phyloP scores from a whole-genome alignment of 495 filamentous ascomycete genomes.

The Hamigera avellanea region DNA sequence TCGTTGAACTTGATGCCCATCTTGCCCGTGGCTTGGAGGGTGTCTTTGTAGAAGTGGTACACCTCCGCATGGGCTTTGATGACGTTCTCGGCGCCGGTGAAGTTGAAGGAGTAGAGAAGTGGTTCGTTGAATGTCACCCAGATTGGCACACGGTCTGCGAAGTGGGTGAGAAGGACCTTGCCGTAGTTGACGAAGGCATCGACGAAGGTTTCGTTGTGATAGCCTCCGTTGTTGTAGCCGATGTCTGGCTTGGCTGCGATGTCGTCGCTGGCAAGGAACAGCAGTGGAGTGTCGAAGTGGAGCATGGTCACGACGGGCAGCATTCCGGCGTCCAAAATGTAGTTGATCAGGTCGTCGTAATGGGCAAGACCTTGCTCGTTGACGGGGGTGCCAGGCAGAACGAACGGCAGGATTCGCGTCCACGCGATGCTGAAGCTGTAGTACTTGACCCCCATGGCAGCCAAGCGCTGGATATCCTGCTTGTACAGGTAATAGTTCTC shows the following conservation, averaged over 20 bases:
- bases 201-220: conserved; percentile 16
- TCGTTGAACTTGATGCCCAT: conserved; percentile 30
- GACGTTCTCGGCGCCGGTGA: too few species aligned
- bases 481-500: conserved; percentile 41
- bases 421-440: conserved; percentile 36
- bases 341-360: conserved; percentile 35
- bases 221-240: too few species aligned
- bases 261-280: too few species aligned
- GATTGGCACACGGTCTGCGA: conserved; percentile 28
- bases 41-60: too few species aligned
- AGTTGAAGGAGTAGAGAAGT: conserved; percentile 16
- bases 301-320: background rate
- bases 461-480: conserved; percentile 36
- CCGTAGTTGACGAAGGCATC: conserved; percentile 28
- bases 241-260: too few species aligned
- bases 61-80: too few species aligned
- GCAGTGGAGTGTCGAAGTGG: too few species aligned
- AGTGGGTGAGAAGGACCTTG: conserved; percentile 28
- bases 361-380: conserved; percentile 33
- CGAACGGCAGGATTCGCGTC: conserved; percentile 34
- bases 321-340: conserved; percentile 27
- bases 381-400: conserved; percentile 26
- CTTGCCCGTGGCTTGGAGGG: conserved; percentile 25
- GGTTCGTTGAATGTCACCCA: conserved; percentile 40
- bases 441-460: conserved; percentile 36